These are phyloP conservation scores for Sporodiniella umbellata DNA, from an alignment of 371 early-diverging fungal genomes.

Conservation along the genomic window DNA sequence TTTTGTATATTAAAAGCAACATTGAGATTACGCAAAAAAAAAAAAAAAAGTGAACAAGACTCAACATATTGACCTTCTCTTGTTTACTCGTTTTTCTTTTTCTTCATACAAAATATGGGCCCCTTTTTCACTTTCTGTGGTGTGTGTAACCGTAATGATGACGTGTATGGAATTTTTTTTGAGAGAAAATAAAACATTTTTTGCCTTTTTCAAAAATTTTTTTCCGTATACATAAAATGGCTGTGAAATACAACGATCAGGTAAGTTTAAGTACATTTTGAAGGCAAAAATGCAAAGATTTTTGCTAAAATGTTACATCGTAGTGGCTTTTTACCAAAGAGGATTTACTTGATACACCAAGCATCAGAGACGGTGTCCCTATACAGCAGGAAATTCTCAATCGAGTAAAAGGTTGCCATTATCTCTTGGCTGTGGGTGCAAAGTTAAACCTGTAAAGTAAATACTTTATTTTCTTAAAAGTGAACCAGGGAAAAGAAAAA, in stretches of 20 bases:
- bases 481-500: no score
- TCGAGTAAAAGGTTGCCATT: slow-evolving; percentile 64
- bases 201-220: not conserved
- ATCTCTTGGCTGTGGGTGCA: slow-evolving; percentile 62
- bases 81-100: not conserved
- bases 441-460: slow-evolving; percentile 55
- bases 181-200: not conserved
- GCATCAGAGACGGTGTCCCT: slow-evolving; percentile 45
- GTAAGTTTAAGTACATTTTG: not conserved
- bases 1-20: no score
- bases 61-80: not conserved
- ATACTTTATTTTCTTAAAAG: not conserved
- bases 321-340: slow-evolving; percentile 73
- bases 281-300: not conserved
- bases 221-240: not conserved
- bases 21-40: not conserved
- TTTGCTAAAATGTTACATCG: not conserved
- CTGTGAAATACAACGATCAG: not conserved
- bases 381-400: slow-evolving; percentile 50
- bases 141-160: not conserved
- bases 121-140: no score
- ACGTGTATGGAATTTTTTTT: not conserved
- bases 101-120: no score
- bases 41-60: not conserved
- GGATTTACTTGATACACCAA: slow-evolving; percentile 65